These are phyloP conservation scores for Parascedosporium putredinis DNA, from an alignment of 2,329 filamentous ascomycete species.

Conservation along the genomic window DNA sequence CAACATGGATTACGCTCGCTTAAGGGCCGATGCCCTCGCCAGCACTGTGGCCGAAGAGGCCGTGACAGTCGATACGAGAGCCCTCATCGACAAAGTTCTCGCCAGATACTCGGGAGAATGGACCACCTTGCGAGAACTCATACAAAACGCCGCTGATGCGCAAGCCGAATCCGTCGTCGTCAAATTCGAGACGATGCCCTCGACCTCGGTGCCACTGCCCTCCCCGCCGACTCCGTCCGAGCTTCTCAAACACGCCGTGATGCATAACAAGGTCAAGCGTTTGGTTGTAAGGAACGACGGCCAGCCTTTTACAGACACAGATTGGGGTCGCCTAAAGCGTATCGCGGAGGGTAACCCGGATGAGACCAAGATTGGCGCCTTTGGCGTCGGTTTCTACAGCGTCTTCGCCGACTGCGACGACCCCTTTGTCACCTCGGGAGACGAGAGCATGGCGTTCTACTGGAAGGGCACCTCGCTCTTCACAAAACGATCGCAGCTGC, in stretches of 20 bases:
- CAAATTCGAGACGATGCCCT: slow-evolving; percentile 85
- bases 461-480: slow-evolving; percentile 99
- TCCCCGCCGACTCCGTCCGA: slow-evolving; percentile 55
- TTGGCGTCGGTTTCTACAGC: slow-evolving; percentile 97
- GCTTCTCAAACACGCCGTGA: slow-evolving; percentile 69
- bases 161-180: slow-evolving; percentile 82
- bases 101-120: slow-evolving; percentile 95
- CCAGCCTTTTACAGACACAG: slow-evolving; percentile 73
- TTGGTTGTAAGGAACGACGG: slow-evolving; percentile 93
- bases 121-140: slow-evolving; percentile 79
- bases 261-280: slow-evolving; percentile 75
- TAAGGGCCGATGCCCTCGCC: slow-evolving; percentile 78
- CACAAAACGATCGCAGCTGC: slow-evolving; percentile 72
- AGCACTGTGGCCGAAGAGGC: slow-evolving; percentile 89
- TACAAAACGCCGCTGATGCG: slow-evolving; percentile 97
- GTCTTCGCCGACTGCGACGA: slow-evolving; percentile 98
- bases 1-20: slow-evolving; percentile 59
- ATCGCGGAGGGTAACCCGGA: slow-evolving; percentile 99
- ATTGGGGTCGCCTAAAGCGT: slow-evolving; percentile 87
- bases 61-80: slow-evolving; percentile 93
- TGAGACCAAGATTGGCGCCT: slow-evolving; percentile 97
- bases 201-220: slow-evolving; percentile 63
- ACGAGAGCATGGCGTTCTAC: slow-evolving; percentile 94
- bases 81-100: slow-evolving; percentile 94
- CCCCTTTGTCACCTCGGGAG: slow-evolving; percentile 88